Evolutionary conservation across 352 stramenopile genomes (phyloP), one percentile per base, ranked within the genome.

Genomic region (Phytophthora europaea): DNA sequence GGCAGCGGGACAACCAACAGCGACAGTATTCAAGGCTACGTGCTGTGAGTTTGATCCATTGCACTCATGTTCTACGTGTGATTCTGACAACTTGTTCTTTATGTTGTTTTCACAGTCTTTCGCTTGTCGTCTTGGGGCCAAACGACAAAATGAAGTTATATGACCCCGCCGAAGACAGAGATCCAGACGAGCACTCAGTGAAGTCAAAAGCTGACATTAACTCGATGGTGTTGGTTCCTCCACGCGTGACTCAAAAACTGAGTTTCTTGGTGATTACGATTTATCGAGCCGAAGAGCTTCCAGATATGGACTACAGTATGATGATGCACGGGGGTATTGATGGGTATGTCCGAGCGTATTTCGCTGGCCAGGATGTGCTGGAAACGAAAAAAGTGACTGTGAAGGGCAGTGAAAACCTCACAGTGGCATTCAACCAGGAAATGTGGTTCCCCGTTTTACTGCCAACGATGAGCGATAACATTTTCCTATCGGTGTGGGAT

Each of bases 11-110:
- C 93, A 61, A 90, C 84, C 62, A 90, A 92, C 54, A 93, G 88
- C 26, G 91, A 98, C 72, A 85, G 69, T 18, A 93, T 98, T 34
- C 90, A 97, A 80, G 94, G 94, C n/a, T 98, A 98, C 64, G 79
- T 98, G 2, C 70, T 91, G 83, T 89, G 79, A 65, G 80, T 86
- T 28, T 31, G 40, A 31, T 18, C 66, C 31, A 60, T 13, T 67
- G 12, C 1, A 56, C 38, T 20, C 7, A 36, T 52, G 20, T 7
- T 55, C 12, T 16, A 7, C 31, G 34, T 20, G 18, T 45, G 33
- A 62, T 36, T 28, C 56, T 65, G 28, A 73, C 1, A 48, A 33
- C 36, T 48, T 22, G 31, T 65, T 38, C 57, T 63, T 34, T 73
- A 23, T 67, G 20, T 40, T 51, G 7, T 22, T 38, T 34, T 20